Conservation (phyloP, 1,139 yeast genomes). For the Geotrichum candidum region DNA sequence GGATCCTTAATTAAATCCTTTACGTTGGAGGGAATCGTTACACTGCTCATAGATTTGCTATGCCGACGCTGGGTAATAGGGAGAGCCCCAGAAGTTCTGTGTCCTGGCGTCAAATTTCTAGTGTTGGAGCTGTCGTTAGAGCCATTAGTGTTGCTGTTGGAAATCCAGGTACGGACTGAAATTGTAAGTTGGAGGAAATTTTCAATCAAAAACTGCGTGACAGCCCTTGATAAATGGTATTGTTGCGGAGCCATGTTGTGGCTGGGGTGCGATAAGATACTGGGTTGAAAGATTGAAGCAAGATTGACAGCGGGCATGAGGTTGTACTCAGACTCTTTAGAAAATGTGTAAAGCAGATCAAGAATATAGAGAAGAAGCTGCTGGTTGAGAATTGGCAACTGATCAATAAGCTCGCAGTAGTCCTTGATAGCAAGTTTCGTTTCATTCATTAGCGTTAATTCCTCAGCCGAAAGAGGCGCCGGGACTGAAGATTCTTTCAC, state of each 20-base stretch:
- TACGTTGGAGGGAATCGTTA: constrained; percentile 16
- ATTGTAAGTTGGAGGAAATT: constrained; percentile 43
- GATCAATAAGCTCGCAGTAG: constrained; percentile 61
- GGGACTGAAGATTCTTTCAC: neutral
- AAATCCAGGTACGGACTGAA: constrained; percentile 11
- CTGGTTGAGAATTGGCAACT: constrained; percentile 62
- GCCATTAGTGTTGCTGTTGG: neutral
- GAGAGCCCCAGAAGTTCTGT: neutral
- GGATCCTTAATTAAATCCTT: neutral
- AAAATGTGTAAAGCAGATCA: constrained; percentile 81
- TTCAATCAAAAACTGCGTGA: constrained; percentile 82
- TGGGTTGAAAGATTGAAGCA: constrained; percentile 95
- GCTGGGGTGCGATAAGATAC: constrained; percentile 81
- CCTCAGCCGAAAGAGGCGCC: neutral
- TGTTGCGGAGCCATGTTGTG: constrained; percentile 92
- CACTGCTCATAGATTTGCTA: constrained; percentile 34
- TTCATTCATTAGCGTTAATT: constrained; percentile 36
- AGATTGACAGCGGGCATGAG: constrained; percentile 89
- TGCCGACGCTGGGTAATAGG: constrained; percentile 26
- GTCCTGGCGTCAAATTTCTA: neutral
- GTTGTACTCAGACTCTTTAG: constrained; percentile 68
- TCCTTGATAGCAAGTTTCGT: constrained; percentile 64
- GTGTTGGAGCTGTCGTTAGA: neutral
- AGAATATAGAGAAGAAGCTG: constrained; percentile 83
- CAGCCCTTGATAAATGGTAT: constrained; percentile 79